Base-by-base conservation (phyloP, 2,329 filamentous ascomycete species). In the Sphaerostilbella broomeana region DNA sequence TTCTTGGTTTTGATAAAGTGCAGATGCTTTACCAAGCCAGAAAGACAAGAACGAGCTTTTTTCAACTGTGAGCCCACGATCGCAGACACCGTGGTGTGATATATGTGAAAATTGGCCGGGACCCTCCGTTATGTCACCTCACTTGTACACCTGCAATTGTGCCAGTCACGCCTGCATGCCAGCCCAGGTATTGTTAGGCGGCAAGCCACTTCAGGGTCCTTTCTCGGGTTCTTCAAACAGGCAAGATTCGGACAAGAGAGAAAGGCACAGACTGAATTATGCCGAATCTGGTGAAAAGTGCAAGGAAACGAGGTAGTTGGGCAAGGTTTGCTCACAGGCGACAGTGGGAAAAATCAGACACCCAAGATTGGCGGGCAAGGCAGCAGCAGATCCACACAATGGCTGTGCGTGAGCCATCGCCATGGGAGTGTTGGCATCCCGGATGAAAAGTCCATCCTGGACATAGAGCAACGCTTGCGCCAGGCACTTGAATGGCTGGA, bases 81-180 rank as follows among this genome's bases (percentile, higher is more conserved):
- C 38, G 38, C 31, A 40, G n/a, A n/a, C n/a, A 30, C 38, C 38
- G 38, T 40, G 38, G 38, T 40, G 38, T 40, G 38, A 40, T 40
- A 35, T 40, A 40, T 40, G 38, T 40, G 31, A 13, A 28, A 33
- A 35, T n/a, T n/a, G 25, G 30, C 25, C 25, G 13, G 31, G 30
- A 24, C 31, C 38, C 31, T 35, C 38, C 25, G 31, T 40, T 40
- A 40, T 35, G 38, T 40, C 38, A 40, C 35, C 38, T 40, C 38
- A 40, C 38, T 15, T 34, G 22, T 20, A 25, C 38, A 40, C 38
- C 18, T 34, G 22, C 25, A 25, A 32, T 29, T 40, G 38, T 32
- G 38, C 38, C 38, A 40, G 38, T 40, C 38, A 40, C 38, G 34
- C 38, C 22, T 40, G 38, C 38, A 40, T 40, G 10, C 31, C 19